A percentile compares a stretch with the other conserved stretches of the same genome.
Evolutionary conservation across 169 alveolate genomes (phyloP).

Genomic region (Perkinsus marinus): DNA sequence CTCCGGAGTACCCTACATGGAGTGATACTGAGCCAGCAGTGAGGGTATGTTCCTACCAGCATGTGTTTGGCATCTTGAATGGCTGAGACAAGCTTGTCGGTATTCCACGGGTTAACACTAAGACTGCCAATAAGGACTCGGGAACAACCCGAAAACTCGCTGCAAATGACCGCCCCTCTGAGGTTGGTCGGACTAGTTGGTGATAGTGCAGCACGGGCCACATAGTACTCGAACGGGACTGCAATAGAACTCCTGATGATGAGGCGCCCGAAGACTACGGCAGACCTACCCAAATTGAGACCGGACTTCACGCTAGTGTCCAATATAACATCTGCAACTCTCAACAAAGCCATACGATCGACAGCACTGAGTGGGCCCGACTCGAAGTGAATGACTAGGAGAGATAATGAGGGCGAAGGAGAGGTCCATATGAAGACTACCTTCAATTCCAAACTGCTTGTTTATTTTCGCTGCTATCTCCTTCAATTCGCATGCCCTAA

Average conservation of each 20-base stretch:
- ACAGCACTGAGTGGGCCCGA: conserved; percentile 25
- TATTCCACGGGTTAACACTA: conserved; percentile 1
- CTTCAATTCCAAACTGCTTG: neutral
- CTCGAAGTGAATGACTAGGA: neutral
- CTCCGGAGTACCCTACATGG: neutral
- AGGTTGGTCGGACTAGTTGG: neutral
- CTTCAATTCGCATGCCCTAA: neutral
- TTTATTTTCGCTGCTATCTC: neutral
- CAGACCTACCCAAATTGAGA: conserved; percentile 24
- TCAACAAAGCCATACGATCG: conserved; percentile 38
- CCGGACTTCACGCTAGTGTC: conserved; percentile 65
- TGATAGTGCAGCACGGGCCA: neutral
- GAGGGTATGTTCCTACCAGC: neutral
- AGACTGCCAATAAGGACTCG: neutral
- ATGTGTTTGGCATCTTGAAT: neutral
- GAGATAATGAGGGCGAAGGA: too few relatives aligned
- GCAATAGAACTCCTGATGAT: neutral
- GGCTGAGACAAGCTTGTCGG: neutral
- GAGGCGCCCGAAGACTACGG: neutral
- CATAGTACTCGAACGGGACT: neutral
- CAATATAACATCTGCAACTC: conserved; percentile 49
- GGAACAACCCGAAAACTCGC: neutral
- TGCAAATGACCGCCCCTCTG: neutral
- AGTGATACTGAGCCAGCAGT: too few relatives aligned
- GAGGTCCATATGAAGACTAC: too few relatives aligned